These are phyloP conservation scores for Epichloe baconii DNA, from an alignment of 2,329 filamentous ascomycete species.

Conservation along the genomic window DNA sequence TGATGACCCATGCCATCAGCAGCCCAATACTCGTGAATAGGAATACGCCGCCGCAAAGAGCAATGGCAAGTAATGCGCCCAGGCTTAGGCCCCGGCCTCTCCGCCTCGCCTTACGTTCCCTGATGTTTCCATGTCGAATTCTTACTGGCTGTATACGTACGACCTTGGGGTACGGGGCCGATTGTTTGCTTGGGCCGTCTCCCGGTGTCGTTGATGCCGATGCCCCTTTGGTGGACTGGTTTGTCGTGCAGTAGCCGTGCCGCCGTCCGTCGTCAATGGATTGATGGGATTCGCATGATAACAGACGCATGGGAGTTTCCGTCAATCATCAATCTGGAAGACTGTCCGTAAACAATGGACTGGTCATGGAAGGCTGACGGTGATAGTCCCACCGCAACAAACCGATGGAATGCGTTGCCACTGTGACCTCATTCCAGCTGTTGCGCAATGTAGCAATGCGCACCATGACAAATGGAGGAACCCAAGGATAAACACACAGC, in stretches of 20 bases:
- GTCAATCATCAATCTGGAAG: background rate
- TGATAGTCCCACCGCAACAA: constrained; percentile 12
- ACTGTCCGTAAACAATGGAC: constrained; percentile 1
- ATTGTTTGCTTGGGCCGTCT: background rate
- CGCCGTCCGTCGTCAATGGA: background rate
- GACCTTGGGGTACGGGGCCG: background rate
- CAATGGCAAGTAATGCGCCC: constrained; percentile 31
- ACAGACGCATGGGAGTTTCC: background rate
- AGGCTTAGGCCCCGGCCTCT: constrained; percentile 15
- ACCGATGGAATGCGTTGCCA: constrained; percentile 27
- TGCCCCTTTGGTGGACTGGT: background rate
- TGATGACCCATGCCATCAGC: constrained; percentile 26
- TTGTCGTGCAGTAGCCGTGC: background rate
- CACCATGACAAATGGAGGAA: constrained; percentile 5
- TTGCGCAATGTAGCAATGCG: constrained; percentile 1
- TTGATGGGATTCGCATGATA: background rate
- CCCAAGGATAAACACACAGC: too few relatives aligned
- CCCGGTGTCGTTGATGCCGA: background rate
- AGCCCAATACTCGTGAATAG: constrained; percentile 30
- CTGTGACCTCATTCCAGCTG: constrained; percentile 23
- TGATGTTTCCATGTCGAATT: background rate
- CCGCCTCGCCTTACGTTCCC: constrained; percentile 2
- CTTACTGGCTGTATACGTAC: background rate
- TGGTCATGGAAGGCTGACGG: background rate
- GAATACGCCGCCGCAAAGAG: constrained; percentile 32